A percentile compares a stretch with the other conserved stretches of the same genome.
Evolutionary conservation across 768 basidiomycete genomes (phyloP).

Genomic region (Mycena venus): DNA sequence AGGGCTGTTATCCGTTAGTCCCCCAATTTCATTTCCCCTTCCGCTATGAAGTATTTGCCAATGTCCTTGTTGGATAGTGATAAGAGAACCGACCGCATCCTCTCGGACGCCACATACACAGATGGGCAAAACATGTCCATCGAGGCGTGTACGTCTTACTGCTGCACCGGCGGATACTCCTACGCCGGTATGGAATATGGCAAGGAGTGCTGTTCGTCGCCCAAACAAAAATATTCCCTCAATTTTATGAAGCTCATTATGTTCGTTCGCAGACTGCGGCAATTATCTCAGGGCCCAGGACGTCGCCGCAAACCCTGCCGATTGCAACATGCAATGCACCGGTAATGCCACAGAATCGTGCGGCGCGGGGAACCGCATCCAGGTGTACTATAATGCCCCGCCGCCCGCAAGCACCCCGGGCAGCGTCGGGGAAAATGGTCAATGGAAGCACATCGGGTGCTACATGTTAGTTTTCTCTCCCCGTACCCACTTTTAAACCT

Average conservation of each 20-base stretch:
- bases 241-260: not conserved
- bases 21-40: not conserved
- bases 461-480: not conserved
- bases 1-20: not conserved
- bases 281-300: not conserved
- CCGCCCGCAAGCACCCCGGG: not conserved
- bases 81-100: not conserved
- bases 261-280: not conserved
- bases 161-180: not conserved
- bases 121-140: not conserved
- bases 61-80: not conserved
- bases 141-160: not conserved
- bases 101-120: not conserved
- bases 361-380: conserved; percentile 5
- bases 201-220: not conserved
- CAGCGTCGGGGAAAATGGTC: not conserved
- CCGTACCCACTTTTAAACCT: not conserved
- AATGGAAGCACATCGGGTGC: not conserved
- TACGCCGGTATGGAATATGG: conserved; percentile 4
- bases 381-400: not conserved
- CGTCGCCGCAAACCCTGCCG: not conserved
- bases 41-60: too few species aligned
- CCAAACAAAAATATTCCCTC: too few species aligned
- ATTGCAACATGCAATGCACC: not conserved
- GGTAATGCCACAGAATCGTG: not conserved